phyloP scores from a whole-genome alignment of 345 rosid genomes.

The Gossypium herbaceum region DNA sequence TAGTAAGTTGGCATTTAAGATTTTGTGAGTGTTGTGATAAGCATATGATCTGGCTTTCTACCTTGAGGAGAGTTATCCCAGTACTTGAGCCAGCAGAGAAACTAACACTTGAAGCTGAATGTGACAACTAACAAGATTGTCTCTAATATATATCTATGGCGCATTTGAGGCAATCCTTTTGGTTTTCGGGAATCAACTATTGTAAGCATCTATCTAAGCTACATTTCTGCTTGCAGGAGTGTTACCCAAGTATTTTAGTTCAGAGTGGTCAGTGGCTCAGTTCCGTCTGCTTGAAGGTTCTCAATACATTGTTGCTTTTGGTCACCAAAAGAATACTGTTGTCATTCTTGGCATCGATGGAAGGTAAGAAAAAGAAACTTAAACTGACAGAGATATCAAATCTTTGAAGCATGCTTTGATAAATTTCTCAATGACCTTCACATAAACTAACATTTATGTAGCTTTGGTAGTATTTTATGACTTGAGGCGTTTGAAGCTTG shows the following conservation, averaged over 20 bases:
- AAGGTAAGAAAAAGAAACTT: slow-evolving; percentile 43
- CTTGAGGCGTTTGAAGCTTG: too few species aligned
- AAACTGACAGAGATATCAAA: neutral
- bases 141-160: neutral
- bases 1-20: neutral
- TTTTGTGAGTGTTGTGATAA: neutral
- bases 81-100: neutral
- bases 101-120: neutral
- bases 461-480: too few species aligned
- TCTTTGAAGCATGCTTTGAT: too few species aligned
- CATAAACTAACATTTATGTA: too few species aligned
- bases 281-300: slow-evolving; percentile 82
- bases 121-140: neutral
- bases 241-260: slow-evolving; percentile 88
- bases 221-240: slow-evolving; percentile 52
- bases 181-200: neutral
- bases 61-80: neutral
- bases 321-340: slow-evolving; percentile 81
- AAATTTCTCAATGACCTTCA: too few species aligned
- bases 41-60: neutral
- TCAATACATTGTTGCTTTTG: slow-evolving; percentile 80
- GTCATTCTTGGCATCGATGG: slow-evolving; percentile 93
- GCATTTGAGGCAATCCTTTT: neutral
- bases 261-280: slow-evolving; percentile 97
- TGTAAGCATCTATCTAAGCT: neutral